Conservation (phyloP, 345 rosid species). For the Citrus unshiu region DNA sequence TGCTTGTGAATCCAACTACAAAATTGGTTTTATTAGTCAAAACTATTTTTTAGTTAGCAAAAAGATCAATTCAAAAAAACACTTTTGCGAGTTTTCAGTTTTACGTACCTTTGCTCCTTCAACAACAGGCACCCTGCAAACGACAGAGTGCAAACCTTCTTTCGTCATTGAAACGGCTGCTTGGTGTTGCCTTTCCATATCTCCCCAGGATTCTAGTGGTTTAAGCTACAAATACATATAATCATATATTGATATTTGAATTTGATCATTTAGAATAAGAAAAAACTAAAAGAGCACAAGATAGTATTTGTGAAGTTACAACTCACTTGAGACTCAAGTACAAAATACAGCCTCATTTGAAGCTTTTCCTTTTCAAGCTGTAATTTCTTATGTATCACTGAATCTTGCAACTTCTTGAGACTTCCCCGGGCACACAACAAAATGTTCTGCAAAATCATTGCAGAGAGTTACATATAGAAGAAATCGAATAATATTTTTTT, state of each 20-base stretch:
- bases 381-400: slow-evolving; percentile 50
- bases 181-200: slow-evolving; percentile 52
- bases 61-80: background rate
- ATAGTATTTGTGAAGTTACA: background rate
- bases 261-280: background rate
- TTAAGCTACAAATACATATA: slow-evolving; percentile 35
- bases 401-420: slow-evolving; percentile 38
- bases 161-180: slow-evolving; percentile 47
- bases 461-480: background rate
- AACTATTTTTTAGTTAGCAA: background rate
- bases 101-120: slow-evolving; percentile 63
- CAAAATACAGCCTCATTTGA: slow-evolving; percentile 52
- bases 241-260: background rate
- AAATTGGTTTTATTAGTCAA: background rate
- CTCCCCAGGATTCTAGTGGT: slow-evolving; percentile 66
- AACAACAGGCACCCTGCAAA: slow-evolving; percentile 57
- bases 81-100: background rate
- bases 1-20: slow-evolving; percentile 43
- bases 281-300: background rate
- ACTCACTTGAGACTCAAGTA: slow-evolving; percentile 60
- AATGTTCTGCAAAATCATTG: slow-evolving; percentile 40
- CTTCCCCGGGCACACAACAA: slow-evolving; percentile 38
- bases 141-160: slow-evolving; percentile 51
- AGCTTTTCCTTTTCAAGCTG: slow-evolving; percentile 53
- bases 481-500: background rate